Evolutionary conservation across 2,329 filamentous ascomycete genomes (phyloP), one percentile per base, ranked within the genome.

Genomic region (Xylaria sp.): DNA sequence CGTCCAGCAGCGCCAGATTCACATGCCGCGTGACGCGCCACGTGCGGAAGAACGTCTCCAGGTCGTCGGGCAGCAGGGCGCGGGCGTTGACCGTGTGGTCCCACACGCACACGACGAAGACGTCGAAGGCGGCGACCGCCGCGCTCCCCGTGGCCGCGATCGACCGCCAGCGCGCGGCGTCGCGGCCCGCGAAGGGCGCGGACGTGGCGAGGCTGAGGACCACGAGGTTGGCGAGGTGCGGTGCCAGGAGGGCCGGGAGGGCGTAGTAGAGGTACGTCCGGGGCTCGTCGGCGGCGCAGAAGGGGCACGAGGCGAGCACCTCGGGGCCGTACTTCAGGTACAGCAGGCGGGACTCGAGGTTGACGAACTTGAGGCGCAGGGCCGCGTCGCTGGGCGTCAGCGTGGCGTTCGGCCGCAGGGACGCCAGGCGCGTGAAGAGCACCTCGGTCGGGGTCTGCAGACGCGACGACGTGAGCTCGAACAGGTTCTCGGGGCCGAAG

Each of bases 361-460:
- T 89, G 67, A 86, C 84, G 72, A 98, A 88, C 69, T 88, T 88
- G 25, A 80, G 77, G 54, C 87, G 84, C 9, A 98, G 82, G 23
- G 82, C 77, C 52, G 85, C 80, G 77, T 98, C 93, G 11, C 74
- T 62, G 0, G 77, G 65, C 0, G 85, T 88, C 2, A 91, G 80
- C 9, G 68, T 67, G 40, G 69, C 68, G 48, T 23, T 68, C 0
- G 83, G 79, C 0, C 89, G 84, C 1, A 89, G 72, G 1, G 82
- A 75, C 3, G 83, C 77, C 9, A 98, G 83, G 15, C 94, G 90
- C 61, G 85, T 87, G 76, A 97, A 95, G 63, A 98, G 83, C 33
- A 96, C 88, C 72, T 94, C 91, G 41, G 86, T 89, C n/a, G 92
- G 88, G 41, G 91, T 94, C 71, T 93, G 90, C 17, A 98, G 86